Evolutionary conservation across 2,329 filamentous ascomycete genomes (phyloP).

Genomic region (Fusarium phyllophilum): DNA sequence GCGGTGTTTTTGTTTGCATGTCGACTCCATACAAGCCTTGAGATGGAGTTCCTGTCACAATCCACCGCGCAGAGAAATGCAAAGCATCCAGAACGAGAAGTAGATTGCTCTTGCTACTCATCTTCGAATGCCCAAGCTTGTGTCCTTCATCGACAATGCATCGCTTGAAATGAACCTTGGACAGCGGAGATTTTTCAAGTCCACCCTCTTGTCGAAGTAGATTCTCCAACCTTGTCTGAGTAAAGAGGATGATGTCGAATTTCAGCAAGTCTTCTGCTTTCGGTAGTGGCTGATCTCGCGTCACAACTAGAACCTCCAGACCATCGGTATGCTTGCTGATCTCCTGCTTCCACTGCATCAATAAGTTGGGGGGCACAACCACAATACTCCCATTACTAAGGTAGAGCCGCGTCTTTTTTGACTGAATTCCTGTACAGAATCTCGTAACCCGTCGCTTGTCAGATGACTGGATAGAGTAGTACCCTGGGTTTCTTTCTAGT

Average conservation of each 20-base stretch:
- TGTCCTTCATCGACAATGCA: slow-evolving; percentile 95
- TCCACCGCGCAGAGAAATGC: slow-evolving; percentile 81
- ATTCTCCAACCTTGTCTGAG: slow-evolving; percentile 76
- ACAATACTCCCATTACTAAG: slow-evolving; percentile 78
- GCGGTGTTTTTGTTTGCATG: neutral
- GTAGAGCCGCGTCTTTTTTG: slow-evolving; percentile 62
- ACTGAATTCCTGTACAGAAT: slow-evolving; percentile 6
- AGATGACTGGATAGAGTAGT: slow-evolving; percentile 65
- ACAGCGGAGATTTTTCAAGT: slow-evolving; percentile 67
- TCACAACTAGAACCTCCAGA: slow-evolving; percentile 72
- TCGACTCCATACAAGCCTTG: slow-evolving; percentile 80
- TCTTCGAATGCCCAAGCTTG: slow-evolving; percentile 74
- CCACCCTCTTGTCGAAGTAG: slow-evolving; percentile 53
- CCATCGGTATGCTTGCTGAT: slow-evolving; percentile 79
- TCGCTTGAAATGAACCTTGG: slow-evolving; percentile 82
- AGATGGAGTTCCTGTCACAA: slow-evolving; percentile 90
- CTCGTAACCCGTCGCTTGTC: slow-evolving; percentile 46
- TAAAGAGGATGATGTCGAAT: slow-evolving; percentile 83
- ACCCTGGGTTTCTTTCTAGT: slow-evolving; percentile 66
- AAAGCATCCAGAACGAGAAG: slow-evolving; percentile 63
- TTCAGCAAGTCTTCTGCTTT: slow-evolving; percentile 65
- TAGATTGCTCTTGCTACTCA: slow-evolving; percentile 65
- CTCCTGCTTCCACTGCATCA: slow-evolving; percentile 86
- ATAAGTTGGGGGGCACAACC: slow-evolving; percentile 83
- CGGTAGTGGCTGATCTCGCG: slow-evolving; percentile 66